Evolutionary conservation across 2,329 filamentous ascomycete genomes (phyloP), one percentile per base, ranked within the genome.

Genomic region (Tolypocladium pustulatum): DNA sequence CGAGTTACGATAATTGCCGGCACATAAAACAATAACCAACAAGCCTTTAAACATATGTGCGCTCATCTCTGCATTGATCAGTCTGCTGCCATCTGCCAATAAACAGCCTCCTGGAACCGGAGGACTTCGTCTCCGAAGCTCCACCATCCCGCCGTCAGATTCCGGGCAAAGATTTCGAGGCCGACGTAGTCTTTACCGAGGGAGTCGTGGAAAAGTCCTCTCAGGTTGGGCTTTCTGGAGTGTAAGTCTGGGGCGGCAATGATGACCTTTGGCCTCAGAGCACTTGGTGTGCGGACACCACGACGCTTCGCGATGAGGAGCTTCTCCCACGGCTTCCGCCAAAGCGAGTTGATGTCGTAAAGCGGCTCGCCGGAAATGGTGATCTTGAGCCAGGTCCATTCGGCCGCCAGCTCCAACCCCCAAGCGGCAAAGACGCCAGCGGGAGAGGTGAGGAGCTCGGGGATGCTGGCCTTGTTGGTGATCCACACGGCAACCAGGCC

Each of bases 331-430:
- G 90, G 89, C 71, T 87, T 91, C 62, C 88, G 80, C 85, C 85
- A 89, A 2, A 71, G 61, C 4, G 82, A 82, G 37, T 85, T 79
- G 2, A 89, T 58, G 37, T 79, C 71, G 60, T 81, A 82, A 34
- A 91, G 76, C 0, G 88, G 85, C 67, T 88, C 83, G 0, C 89
- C 89, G 0, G 69, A 63, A 0, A 71, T 70, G 0, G 89, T 90
- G 13, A 88, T 79, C 70, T 94, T 94, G 55, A 92, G 70, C 89
- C 89, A 94, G 2, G 85, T 78, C 89, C 89, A 93, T 68, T 92
- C 87, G 55, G 86, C 82, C 0, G 83, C 76, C 13, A 83, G 67
- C 56, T 85, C 78, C 0, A 93, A 72, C 30, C 83, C 86, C 87
- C 87, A 91, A 38, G 76, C 71, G 8, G 81, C 78, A 62, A 92